Percentiles rank a stretch among this genome's conserved stretches.
Conservation (phyloP, 108 stramenopile genomes). For the Chaetoceros tenuissimus region DNA sequence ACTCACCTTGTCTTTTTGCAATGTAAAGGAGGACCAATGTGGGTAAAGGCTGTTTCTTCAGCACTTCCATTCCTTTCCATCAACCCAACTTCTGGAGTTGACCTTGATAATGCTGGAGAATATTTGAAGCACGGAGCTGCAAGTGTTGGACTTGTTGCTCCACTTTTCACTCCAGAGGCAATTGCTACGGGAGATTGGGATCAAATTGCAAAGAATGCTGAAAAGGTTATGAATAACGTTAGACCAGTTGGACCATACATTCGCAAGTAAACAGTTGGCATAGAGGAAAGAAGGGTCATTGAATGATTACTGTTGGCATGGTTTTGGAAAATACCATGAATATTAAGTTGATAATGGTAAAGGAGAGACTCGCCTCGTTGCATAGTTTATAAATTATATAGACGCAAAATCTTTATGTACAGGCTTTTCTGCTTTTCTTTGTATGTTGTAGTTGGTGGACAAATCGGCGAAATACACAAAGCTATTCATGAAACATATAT, state of each 20-base stretch:
- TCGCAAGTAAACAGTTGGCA: constrained; percentile 51
- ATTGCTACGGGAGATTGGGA: constrained; percentile 65
- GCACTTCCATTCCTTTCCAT: constrained; percentile 53
- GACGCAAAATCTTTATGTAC: too few species aligned
- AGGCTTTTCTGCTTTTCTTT: too few species aligned
- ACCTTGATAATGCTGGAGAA: constrained; percentile 76
- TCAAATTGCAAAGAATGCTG: constrained; percentile 74
- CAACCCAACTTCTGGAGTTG: constrained; percentile 79
- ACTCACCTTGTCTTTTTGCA: too few species aligned
- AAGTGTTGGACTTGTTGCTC: constrained; percentile 77
- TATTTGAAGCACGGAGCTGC: constrained; percentile 66
- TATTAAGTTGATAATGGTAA: too few species aligned
- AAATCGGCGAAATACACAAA: too few species aligned
- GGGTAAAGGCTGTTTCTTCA: constrained; percentile 80
- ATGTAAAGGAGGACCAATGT: constrained; percentile 60
- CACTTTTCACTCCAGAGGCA: constrained; percentile 70
- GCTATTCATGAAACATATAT: too few species aligned
- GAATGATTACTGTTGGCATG: too few species aligned
- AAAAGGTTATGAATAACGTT: constrained; percentile 73
- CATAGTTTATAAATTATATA: too few species aligned
- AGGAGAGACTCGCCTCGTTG: too few species aligned
- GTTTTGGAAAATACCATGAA: too few species aligned
- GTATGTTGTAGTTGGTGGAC: too few species aligned
- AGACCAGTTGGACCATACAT: constrained; percentile 60
- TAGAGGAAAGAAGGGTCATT: constrained; percentile 1